Evolutionary conservation across 306 rosid species (phyloP), one percentile per base, ranked within the genome.

Genomic region (Pueraria montana): DNA sequence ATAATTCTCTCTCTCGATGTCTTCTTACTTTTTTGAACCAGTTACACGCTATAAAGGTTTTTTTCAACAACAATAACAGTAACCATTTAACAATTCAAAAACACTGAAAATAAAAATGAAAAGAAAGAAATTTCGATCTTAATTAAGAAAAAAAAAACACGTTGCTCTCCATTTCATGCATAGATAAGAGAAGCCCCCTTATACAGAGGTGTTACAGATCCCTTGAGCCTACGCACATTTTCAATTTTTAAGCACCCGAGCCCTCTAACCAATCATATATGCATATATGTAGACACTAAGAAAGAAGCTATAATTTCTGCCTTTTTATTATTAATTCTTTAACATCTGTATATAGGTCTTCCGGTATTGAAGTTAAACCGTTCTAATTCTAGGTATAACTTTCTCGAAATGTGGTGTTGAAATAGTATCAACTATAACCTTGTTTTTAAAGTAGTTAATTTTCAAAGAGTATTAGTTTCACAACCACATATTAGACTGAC

Each of bases 381-480:
- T 34, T 34, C 72, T 16, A n/a, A 36, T 8, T n/a, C 72, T 32
- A 34, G 71, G 6, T 69, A 69, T 16, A 63, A 17, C 20, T 69
- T 2, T 43, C 75, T 20, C 3, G 32, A 43, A n/a, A 38, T 67
- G 18, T 21, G 53, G 30, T 40, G 2, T 68, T 30, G 34, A 68
- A 68, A 68, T 69, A 43, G 23, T 14, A 21, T 43, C 34, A 21
- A 23, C 56, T 6, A 23, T 14, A 34, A 38, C 43, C 50, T 67
- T 67, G 14, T 4, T 67, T 38, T 34, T 34, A 34, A 18, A 67
- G 50, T 67, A 46, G 8, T 24, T 46, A 48, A 7, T 46, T 24
- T 49, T 24, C 48, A 69, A 67, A 36, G 6, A 38, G 80, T 38
- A 56, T 40, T 10, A 23, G 32, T 68, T 26, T 79, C 55, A 79